These are phyloP conservation scores for Tylopilus vinaceipallidus DNA, from an alignment of 768 basidiomycete genomes.

Conservation along the genomic window DNA sequence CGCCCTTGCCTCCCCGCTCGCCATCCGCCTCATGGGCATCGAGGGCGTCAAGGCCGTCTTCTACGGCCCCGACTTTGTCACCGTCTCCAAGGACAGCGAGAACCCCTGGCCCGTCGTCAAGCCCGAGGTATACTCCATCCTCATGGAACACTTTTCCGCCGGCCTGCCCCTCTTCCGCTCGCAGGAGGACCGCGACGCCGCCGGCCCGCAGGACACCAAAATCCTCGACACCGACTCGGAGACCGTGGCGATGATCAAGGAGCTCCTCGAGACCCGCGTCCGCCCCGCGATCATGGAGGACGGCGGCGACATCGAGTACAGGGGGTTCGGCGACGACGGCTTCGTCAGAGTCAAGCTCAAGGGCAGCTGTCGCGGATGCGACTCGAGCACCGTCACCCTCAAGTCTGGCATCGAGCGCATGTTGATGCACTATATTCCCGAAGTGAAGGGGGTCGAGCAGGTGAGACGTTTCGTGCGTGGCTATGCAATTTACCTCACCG, in stretches of 20 bases:
- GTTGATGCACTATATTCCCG: constrained; percentile 98
- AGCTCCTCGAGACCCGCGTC: constrained; percentile 91
- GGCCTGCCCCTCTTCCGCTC: constrained; percentile 83
- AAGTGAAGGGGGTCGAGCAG: constrained; percentile 91
- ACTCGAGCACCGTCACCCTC: constrained; percentile 89
- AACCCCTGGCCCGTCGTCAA: constrained; percentile 88
- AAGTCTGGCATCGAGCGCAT: constrained; percentile 98
- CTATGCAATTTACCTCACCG: constrained; percentile 6
- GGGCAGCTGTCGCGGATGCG: constrained; percentile 96
- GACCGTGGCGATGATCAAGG: constrained; percentile 99
- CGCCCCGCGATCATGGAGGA: constrained; percentile 98
- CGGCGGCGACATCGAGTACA: constrained; percentile 96
- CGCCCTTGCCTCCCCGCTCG: constrained; percentile 90
- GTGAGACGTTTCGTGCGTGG: constrained; percentile 34
- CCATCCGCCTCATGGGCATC: constrained; percentile 90
- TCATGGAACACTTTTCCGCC: constrained; percentile 99
- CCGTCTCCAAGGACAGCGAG: constrained; percentile 87
- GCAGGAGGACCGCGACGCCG: constrained; percentile 73
- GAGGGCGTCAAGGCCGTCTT: constrained; percentile 88
- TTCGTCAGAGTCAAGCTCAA: constrained; percentile 88
- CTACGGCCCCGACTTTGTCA: constrained; percentile 98
- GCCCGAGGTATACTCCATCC: constrained; percentile 91
- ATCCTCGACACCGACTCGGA: constrained; percentile 95
- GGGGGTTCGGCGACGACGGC: constrained; percentile 83
- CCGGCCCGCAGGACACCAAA: constrained; percentile 89